Evolutionary conservation across 2,329 filamentous ascomycete species (phyloP), one percentile per base, ranked within the genome.

Genomic region (Apiospora saccharicola): DNA sequence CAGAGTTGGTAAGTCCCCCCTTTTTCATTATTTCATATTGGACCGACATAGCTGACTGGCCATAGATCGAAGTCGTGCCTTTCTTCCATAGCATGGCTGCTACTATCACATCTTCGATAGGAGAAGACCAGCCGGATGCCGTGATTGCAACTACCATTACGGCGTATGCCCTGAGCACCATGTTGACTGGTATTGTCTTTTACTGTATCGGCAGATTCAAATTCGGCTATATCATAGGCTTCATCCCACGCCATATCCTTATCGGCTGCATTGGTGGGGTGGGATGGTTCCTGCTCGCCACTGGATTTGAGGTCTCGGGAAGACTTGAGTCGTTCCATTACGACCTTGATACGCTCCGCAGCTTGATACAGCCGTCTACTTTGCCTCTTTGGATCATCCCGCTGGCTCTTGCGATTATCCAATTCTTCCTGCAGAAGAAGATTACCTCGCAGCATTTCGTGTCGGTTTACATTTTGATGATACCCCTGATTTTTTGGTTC

Each of bases 1-100:
- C 96, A 2, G 96, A 99, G 82, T 92, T 99, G 91, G 90, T 92
- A 83, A 76, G 87, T 82, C 14, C 41, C 24, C 16, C 24, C 26
- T 30, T 7, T 19, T 47, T 34, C 10, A 19, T 49, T 22, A 51
- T 70, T 30, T 30, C 26, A 30, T 12, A 7, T n/a, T 16, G 30
- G 70, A 67, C 30, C 3, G 30, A 14, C 22, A 49, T 4, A 67
- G 53, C 76, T 78, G 37, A 79, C 69, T 14, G n/a, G 73, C 49
- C 22, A 34, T 74, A 92, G 90, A 99, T 98, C 76, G 96, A 99
- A 83, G 96, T 98, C 0, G 96, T 99, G 0, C 96, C 96, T 0
- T 99, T 99, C 84, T 98, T 99, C 81, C 96, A 99, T 84, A 97
- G 96, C 79, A 99, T 99, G 96, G 95, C 96, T 0, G 91, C 92